These are phyloP conservation scores for Nitzschia inconspicua DNA, from an alignment of 108 stramenopile genomes.

Conservation along the genomic window DNA sequence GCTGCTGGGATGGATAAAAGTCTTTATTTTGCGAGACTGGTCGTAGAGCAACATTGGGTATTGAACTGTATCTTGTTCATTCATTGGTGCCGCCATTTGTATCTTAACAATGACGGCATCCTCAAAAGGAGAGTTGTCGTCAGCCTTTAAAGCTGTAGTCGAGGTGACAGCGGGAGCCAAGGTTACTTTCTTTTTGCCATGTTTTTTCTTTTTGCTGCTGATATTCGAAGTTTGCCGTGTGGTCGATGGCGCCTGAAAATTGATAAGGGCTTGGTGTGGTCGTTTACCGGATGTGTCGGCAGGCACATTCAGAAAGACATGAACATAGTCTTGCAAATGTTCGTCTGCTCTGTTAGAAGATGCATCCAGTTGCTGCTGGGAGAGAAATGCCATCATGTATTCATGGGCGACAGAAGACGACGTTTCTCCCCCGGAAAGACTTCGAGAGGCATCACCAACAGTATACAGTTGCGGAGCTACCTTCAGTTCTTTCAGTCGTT, in stretches of 20 bases:
- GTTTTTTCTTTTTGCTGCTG: constrained; percentile 19
- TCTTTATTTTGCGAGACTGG: constrained; percentile 35
- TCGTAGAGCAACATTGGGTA: constrained; percentile 68
- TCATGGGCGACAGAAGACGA: too few species aligned
- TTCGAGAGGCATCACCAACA: constrained; percentile 57
- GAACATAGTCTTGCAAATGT: constrained; percentile 26
- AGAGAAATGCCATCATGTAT: too few species aligned
- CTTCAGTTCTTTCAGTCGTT: neutral
- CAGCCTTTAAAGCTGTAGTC: neutral
- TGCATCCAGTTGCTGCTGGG: too few species aligned
- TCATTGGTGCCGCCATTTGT: constrained; percentile 43
- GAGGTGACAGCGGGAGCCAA: neutral
- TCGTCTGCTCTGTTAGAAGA: constrained; percentile 13
- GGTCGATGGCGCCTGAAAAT: constrained; percentile 28
- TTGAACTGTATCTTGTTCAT: constrained; percentile 24
- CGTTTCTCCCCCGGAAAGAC: too few species aligned
- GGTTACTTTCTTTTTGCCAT: constrained; percentile 3
- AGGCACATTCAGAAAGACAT: constrained; percentile 66
- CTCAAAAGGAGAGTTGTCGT: neutral
- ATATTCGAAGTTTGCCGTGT: neutral
- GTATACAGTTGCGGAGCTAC: constrained; percentile 53
- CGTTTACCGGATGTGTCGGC: constrained; percentile 28
- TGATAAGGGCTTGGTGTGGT: constrained; percentile 69
- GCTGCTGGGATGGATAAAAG: constrained; percentile 60
- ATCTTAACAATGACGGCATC: constrained; percentile 53